Evolutionary conservation across 1,139 yeast genomes (phyloP).

Genomic region (Candida frijolesensis): DNA sequence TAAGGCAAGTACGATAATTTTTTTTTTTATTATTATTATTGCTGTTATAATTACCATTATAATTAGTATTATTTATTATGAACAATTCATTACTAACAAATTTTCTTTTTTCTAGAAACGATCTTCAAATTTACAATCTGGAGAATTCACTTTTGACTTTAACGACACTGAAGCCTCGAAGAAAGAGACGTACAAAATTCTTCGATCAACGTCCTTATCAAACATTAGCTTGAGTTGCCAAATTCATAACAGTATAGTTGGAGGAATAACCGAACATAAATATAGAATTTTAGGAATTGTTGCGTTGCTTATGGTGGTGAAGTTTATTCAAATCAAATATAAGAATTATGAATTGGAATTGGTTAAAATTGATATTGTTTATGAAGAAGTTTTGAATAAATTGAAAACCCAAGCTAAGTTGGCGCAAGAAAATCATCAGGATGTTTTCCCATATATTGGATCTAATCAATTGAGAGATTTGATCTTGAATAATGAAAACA

Average conservation of each 20-base stretch:
- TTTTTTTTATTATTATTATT: conserved; percentile 6
- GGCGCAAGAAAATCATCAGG: conserved; percentile 23
- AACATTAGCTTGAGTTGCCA: conserved; percentile 66
- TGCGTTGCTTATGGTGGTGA: conserved; percentile 22
- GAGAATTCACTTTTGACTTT: conserved; percentile 27
- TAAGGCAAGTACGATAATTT: conserved; percentile 59
- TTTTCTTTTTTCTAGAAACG: conserved; percentile 30
- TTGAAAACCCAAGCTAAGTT: conserved; percentile 42
- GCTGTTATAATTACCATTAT: background rate
- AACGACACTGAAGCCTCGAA: conserved; percentile 33
- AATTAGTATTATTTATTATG: background rate
- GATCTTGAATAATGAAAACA: conserved; percentile 51
- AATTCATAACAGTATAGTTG: conserved; percentile 54
- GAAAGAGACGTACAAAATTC: conserved; percentile 45
- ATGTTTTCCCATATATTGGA: conserved; percentile 55
- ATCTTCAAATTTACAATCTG: conserved; percentile 26
- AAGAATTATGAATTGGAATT: conserved; percentile 33
- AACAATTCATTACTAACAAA: conserved; percentile 23
- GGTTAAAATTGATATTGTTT: conserved; percentile 36
- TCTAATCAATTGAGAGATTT: conserved; percentile 78
- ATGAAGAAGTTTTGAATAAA: conserved; percentile 48
- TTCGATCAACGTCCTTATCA: conserved; percentile 75
- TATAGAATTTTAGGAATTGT: conserved; percentile 27
- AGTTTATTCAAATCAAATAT: conserved; percentile 34
- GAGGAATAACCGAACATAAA: conserved; percentile 49